These are phyloP conservation scores for Cladophialophora carrionii DNA, from an alignment of 2,329 filamentous ascomycete species.

Conservation along the genomic window DNA sequence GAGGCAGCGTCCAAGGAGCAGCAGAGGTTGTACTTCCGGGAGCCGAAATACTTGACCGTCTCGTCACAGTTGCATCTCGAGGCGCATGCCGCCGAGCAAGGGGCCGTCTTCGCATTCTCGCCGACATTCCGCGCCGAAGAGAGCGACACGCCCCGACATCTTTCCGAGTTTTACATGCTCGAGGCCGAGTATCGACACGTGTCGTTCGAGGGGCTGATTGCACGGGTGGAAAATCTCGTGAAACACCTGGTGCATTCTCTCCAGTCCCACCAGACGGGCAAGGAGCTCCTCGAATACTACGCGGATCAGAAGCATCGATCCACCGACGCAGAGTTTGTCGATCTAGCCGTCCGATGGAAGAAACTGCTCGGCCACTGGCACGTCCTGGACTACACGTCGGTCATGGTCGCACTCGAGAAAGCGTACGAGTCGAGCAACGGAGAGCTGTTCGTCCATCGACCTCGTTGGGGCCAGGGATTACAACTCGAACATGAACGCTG, in stretches of 20 bases:
- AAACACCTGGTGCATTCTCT: constrained; percentile 43
- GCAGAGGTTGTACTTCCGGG: constrained; percentile 71
- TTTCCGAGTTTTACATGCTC: constrained; percentile 99
- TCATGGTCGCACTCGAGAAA: constrained; percentile 68
- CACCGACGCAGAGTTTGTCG: constrained; percentile 24
- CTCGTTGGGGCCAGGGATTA: constrained; percentile 72
- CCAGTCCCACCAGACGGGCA: constrained; percentile 45
- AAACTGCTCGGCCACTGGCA: constrained; percentile 71
- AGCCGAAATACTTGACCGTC: constrained; percentile 92
- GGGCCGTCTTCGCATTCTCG: constrained; percentile 90
- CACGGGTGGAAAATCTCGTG: constrained; percentile 78
- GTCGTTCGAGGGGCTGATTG: constrained; percentile 71
- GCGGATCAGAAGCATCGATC: constrained; percentile 32
- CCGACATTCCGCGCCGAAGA: constrained; percentile 92
- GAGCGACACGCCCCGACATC: constrained; percentile 88
- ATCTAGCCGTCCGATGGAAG: constrained; percentile 65
- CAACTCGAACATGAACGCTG: constrained; percentile 93
- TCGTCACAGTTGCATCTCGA: constrained; percentile 94
- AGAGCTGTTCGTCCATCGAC: constrained; percentile 65
- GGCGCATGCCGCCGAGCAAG: constrained; percentile 82
- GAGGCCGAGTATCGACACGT: constrained; percentile 82
- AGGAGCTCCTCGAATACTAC: constrained; percentile 57
- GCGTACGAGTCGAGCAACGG: constrained; percentile 56
- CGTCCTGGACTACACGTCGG: constrained; percentile 79
- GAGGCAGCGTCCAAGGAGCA: constrained; percentile 42